Conservation (phyloP, 2,329 filamentous ascomycete genomes). For the Tolypocladium ophioglossoides region DNA sequence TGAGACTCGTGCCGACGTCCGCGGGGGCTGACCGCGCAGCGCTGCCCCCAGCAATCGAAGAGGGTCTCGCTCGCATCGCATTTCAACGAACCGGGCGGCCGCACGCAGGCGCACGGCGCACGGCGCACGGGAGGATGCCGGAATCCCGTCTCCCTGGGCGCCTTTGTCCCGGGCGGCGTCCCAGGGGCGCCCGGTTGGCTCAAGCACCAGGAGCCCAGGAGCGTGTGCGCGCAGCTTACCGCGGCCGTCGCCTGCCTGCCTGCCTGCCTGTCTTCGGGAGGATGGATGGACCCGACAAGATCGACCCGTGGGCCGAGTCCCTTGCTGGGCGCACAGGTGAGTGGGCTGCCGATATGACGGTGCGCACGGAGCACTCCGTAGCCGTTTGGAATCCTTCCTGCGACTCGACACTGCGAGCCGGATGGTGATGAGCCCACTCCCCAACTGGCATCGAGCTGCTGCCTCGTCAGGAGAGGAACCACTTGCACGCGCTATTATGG, state of each 20-base stretch:
- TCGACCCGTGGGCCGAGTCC: neutral
- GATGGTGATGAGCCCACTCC: neutral
- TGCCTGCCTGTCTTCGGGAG: too few species aligned
- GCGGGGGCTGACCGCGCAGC: neutral
- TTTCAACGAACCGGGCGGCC: neutral
- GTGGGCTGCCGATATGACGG: neutral
- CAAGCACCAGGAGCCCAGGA: neutral
- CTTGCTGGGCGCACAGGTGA: neutral
- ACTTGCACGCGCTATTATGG: neutral
- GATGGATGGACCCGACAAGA: neutral
- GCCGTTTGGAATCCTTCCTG: too few species aligned
- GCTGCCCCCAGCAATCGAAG: neutral
- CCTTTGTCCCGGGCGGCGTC: neutral
- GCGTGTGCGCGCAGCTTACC: too few species aligned
- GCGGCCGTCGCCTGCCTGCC: neutral
- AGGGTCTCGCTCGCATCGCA: neutral
- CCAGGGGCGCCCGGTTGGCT: neutral
- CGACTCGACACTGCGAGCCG: too few species aligned
- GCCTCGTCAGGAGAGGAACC: neutral
- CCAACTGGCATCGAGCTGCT: neutral
- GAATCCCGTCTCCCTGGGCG: neutral
- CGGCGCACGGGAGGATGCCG: neutral
- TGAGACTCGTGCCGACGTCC: too few species aligned
- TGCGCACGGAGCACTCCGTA: too few species aligned
- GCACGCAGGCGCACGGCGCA: neutral